These are phyloP conservation scores for Endocladia muricata DNA, from an alignment of 31 red algal species.

Conservation along the genomic window DNA sequence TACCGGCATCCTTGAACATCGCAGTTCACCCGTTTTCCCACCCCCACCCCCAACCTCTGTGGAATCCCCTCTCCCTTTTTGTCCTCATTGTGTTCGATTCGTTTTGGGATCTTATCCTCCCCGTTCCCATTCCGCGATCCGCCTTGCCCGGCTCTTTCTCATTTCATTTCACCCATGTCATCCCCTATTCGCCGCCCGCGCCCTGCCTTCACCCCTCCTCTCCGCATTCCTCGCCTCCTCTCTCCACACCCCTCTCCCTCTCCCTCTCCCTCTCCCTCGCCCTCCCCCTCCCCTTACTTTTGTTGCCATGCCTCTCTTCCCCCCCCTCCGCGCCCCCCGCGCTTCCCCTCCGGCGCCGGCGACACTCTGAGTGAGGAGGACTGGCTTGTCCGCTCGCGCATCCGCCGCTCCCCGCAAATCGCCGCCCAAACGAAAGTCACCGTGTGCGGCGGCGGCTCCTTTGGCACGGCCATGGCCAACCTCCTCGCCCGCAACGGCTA, in stretches of 20 bases:
- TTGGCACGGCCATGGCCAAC: constrained; percentile 87
- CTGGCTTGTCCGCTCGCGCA: constrained; percentile 62
- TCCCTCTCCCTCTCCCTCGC: neutral
- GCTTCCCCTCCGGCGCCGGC: neutral
- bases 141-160: no score
- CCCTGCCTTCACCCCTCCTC: neutral
- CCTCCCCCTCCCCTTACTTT: neutral
- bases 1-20: no score
- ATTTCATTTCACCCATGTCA: neutral
- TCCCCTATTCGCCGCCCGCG: neutral
- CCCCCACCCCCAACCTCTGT: no score
- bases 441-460: constrained; percentile 86
- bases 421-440: constrained; percentile 54
- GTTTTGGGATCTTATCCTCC: no score
- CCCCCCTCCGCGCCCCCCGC: neutral
- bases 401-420: constrained; percentile 49
- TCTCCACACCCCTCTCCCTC: neutral
- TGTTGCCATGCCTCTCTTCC: neutral
- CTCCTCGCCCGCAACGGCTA: constrained; percentile 82
- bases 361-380: constrained; percentile 40
- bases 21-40: no score
- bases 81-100: no score
- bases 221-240: neutral
- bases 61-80: no score
- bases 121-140: no score